These are phyloP conservation scores for Petunia axillaris DNA, from an alignment of 257 asterid genomes.

Conservation along the genomic window DNA sequence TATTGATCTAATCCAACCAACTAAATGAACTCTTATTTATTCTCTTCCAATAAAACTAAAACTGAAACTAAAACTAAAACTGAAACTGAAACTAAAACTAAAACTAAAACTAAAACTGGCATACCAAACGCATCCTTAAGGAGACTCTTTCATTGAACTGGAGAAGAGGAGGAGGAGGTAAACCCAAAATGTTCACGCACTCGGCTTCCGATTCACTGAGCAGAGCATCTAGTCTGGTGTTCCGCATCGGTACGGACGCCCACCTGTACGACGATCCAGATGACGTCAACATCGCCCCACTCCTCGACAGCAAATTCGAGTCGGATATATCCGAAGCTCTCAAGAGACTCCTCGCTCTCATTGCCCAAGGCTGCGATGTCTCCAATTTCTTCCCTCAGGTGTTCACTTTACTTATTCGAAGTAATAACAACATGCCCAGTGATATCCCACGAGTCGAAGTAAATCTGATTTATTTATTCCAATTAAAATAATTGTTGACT, in stretches of 20 bases:
- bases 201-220: constrained; percentile 89
- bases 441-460: not conserved
- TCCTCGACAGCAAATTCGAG: constrained; percentile 94
- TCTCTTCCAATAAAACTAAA: too few species aligned
- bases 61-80: too few species aligned
- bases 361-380: constrained; percentile 91
- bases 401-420: not conserved
- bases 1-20: too few species aligned
- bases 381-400: constrained; percentile 93
- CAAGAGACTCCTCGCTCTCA: constrained; percentile 90
- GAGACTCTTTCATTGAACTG: too few species aligned
- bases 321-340: constrained; percentile 95
- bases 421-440: not conserved
- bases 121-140: too few species aligned
- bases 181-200: constrained; percentile 59
- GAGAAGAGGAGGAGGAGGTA: too few species aligned
- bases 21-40: too few species aligned
- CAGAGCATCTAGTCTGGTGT: constrained; percentile 92
- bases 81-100: too few species aligned
- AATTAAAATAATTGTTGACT: constrained; percentile 1
- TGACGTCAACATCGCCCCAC: constrained; percentile 84
- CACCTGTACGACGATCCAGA: constrained; percentile 97
- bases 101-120: too few species aligned
- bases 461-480: not conserved
- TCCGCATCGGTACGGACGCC: constrained; percentile 94